Conservation (phyloP, 1,139 yeast species). For the Lodderomyces orthopsilosis region DNA sequence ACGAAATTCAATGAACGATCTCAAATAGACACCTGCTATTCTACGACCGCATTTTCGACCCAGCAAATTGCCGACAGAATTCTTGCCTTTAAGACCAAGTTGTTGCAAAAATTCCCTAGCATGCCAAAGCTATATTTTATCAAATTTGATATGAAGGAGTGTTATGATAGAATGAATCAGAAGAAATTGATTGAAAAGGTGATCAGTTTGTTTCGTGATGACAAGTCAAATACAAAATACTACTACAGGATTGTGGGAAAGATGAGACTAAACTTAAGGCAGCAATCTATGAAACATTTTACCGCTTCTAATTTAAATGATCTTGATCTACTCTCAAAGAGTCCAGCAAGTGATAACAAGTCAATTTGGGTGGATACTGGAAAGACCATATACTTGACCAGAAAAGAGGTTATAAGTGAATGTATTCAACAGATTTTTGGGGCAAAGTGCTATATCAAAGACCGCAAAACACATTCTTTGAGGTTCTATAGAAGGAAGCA, state of each 20-base stretch:
- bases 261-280: slow-evolving; percentile 7
- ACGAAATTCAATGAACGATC: slow-evolving; percentile 18
- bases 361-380: slow-evolving; percentile 22
- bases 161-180: slow-evolving; percentile 76
- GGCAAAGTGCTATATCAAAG: slow-evolving; percentile 17
- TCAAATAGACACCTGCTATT: slow-evolving; percentile 4
- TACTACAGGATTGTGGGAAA: slow-evolving; percentile 12
- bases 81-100: slow-evolving; percentile 14
- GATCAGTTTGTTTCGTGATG: slow-evolving; percentile 22
- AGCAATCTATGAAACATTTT: slow-evolving; percentile 9
- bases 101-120: slow-evolving; percentile 16
- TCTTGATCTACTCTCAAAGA: slow-evolving; percentile 4
- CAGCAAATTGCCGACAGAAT: slow-evolving; percentile 26
- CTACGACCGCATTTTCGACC: slow-evolving; percentile 21
- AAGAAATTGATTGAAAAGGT: slow-evolving; percentile 36
- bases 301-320: slow-evolving; percentile 12
- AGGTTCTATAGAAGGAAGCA: slow-evolving; percentile 38
- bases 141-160: slow-evolving; percentile 75
- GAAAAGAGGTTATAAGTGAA: slow-evolving; percentile 22
- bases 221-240: slow-evolving; percentile 18
- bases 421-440: slow-evolving; percentile 26
- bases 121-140: slow-evolving; percentile 48
- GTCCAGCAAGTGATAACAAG: background rate
- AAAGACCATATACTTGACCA: slow-evolving; percentile 25
- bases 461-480: slow-evolving; percentile 10